phyloP scores from a whole-genome alignment of 495 filamentous ascomycete species.

The Daldinia vernicosa region DNA sequence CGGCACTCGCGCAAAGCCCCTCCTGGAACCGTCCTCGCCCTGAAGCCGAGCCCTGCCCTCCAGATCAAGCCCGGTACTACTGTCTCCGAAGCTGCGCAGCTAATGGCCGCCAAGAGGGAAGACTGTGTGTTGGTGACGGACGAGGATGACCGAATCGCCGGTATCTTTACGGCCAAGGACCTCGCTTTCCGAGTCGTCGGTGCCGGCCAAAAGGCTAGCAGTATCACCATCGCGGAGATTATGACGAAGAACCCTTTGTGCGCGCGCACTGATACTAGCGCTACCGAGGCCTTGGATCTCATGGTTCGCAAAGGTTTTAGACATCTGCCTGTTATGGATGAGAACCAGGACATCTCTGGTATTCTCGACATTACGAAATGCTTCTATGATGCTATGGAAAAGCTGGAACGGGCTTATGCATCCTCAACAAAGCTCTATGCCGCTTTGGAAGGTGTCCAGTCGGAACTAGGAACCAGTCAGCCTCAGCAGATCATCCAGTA shows the following conservation, averaged over 20 bases:
- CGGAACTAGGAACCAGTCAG: constrained; percentile 93
- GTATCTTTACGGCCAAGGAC: constrained; percentile 99
- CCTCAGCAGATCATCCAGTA: constrained; percentile 99
- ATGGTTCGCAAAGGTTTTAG: constrained; percentile 99
- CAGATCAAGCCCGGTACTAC: constrained; percentile 97
- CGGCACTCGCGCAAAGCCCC: constrained; percentile 91
- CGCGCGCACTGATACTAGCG: constrained; percentile 95
- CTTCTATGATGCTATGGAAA: constrained; percentile 99
- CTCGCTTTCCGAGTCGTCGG: constrained; percentile 96
- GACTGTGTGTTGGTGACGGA: constrained; percentile 99
- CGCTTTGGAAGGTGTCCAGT: constrained; percentile 98
- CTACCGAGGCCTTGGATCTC: constrained; percentile 94
- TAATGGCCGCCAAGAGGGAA: constrained; percentile 99
- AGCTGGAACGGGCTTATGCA: constrained; percentile 94
- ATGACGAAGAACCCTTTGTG: constrained; percentile 99
- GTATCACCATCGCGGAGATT: constrained; percentile 93
- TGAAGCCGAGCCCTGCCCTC: constrained; percentile 93
- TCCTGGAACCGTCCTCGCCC: constrained; percentile 91
- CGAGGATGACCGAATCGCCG: constrained; percentile 95
- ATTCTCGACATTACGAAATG: constrained; percentile 99
- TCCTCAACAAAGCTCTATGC: constrained; percentile 97
- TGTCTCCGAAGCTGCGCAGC: constrained; percentile 94
- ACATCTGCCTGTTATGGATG: constrained; percentile 98
- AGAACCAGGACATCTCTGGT: constrained; percentile 98
- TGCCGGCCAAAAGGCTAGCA: constrained; percentile 86